Base-by-base conservation (phyloP, 75 land plant genomes). In the Selaginella tamariscina region DNA sequence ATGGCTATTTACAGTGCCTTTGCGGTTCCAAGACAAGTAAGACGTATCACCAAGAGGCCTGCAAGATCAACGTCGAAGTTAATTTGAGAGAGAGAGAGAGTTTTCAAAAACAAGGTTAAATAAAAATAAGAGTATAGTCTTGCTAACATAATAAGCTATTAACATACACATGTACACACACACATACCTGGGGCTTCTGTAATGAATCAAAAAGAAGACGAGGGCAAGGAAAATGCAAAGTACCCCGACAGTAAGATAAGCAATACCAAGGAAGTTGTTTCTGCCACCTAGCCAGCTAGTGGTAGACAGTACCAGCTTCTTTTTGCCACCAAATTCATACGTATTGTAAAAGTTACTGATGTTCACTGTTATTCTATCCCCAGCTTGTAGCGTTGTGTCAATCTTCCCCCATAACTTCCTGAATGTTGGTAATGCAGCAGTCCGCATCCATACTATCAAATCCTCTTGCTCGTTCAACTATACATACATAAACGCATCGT, bases 1-100 rank as follows among this genome's bases (percentile, higher is more conserved):
- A 15, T 5, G 49, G 49, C 18, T 1, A 66, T 64, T 63, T 26
- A 69, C 75, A 56, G 73, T 65, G n/a, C 72, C 67, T 65, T 77
- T 68, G 54, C 72, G 69, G 68, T 84, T 84, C 86, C 86, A 84
- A 0, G 86, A 81, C 33, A 84, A 56, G 65, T 69, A 84, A 0
- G 78, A 33, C 21, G 83, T 70, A 64, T 84, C 86, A 22, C 86
- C 86, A 55, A 78, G 81, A 9, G 83, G 81, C 74, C 85, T 82
- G 77, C 74, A 77, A 0, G 24, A 64, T 32, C 29, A n/a, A n/a
- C n/a, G n/a, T n/a, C n/a, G n/a, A n/a, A n/a, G n/a, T n/a, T n/a
- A n/a, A n/a, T n/a, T n/a, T n/a, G n/a, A n/a, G n/a, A n/a, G n/a
- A n/a, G n/a, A n/a, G n/a, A n/a, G n/a, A n/a, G n/a, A n/a, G n/a